Conservation (phyloP, 2,329 filamentous ascomycete genomes). For the Juglanconis oblonga region DNA sequence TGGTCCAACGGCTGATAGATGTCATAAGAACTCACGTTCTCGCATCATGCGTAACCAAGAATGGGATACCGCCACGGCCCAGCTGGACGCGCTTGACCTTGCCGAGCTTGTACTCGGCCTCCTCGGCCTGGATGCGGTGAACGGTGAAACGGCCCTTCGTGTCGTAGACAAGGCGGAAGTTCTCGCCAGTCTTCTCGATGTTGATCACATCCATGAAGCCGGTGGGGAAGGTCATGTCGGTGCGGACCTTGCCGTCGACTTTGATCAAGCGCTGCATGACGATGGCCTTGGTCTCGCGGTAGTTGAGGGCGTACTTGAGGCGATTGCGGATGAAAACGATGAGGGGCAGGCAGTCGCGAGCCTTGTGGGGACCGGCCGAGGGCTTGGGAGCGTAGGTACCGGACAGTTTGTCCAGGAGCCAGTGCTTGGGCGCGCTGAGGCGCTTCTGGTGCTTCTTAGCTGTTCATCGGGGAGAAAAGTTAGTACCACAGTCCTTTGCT, state of each 20-base stretch:
- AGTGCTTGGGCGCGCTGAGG: slow-evolving; percentile 97
- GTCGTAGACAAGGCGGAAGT: slow-evolving; percentile 99
- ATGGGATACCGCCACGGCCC: slow-evolving; percentile 99
- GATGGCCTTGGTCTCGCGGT: slow-evolving; percentile 95
- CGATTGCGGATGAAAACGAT: slow-evolving; percentile 97
- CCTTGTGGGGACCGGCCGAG: slow-evolving; percentile 93
- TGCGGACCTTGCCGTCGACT: slow-evolving; percentile 99
- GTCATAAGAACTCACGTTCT: slow-evolving; percentile 98
- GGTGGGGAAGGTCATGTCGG: slow-evolving; percentile 93
- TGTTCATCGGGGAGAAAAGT: slow-evolving; percentile 10
- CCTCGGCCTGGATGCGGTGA: slow-evolving; percentile 97
- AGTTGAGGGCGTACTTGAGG: slow-evolving; percentile 99
- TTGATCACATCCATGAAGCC: slow-evolving; percentile 99
- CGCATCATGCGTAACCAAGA: slow-evolving; percentile 99
- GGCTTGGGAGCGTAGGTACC: slow-evolving; percentile 75
- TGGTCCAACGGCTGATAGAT: slow-evolving; percentile 99
- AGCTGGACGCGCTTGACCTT: slow-evolving; percentile 99
- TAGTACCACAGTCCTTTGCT: not conserved
- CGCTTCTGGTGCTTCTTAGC: slow-evolving; percentile 99
- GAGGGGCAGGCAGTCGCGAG: slow-evolving; percentile 96
- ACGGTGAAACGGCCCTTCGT: slow-evolving; percentile 99
- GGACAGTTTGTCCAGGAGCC: slow-evolving; percentile 99
- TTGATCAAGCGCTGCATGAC: slow-evolving; percentile 99
- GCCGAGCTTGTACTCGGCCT: slow-evolving; percentile 99
- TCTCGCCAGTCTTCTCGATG: slow-evolving; percentile 99